These are phyloP conservation scores for Neophaeococcomyces mojaviensis DNA, from an alignment of 2,329 filamentous ascomycete genomes.

Conservation along the genomic window DNA sequence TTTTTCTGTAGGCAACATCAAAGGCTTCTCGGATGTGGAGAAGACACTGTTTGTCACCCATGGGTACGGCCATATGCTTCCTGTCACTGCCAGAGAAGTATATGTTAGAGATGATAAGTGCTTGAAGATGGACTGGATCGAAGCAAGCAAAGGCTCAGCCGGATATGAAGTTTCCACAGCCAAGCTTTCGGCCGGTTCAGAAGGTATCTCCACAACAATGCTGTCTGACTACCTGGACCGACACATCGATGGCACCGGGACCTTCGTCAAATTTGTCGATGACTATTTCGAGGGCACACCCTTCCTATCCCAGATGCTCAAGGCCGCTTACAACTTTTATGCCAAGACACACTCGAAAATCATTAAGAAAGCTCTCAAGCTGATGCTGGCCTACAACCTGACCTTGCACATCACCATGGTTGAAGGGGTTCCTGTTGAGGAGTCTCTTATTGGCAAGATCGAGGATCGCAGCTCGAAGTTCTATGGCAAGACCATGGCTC, in stretches of 20 bases:
- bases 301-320: slow-evolving; percentile 91
- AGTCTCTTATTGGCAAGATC: slow-evolving; percentile 71
- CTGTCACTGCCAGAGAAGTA: slow-evolving; percentile 88
- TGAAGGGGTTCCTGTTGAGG: slow-evolving; percentile 76
- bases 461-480: slow-evolving; percentile 80
- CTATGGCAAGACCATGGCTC: slow-evolving; percentile 81
- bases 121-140: slow-evolving; percentile 90
- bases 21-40: slow-evolving; percentile 62
- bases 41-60: slow-evolving; percentile 85
- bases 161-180: slow-evolving; percentile 83
- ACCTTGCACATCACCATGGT: slow-evolving; percentile 93
- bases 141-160: slow-evolving; percentile 62
- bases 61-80: slow-evolving; percentile 86
- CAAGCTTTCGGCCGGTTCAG: slow-evolving; percentile 78
- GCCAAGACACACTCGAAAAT: slow-evolving; percentile 78
- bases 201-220: slow-evolving; percentile 72
- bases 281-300: slow-evolving; percentile 94
- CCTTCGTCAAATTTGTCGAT: slow-evolving; percentile 88
- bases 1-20: slow-evolving; percentile 91
- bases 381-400: slow-evolving; percentile 91
- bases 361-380: slow-evolving; percentile 89
- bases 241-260: slow-evolving; percentile 82
- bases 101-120: slow-evolving; percentile 87
- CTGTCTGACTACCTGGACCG: slow-evolving; percentile 90
- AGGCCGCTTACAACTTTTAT: slow-evolving; percentile 92